Evolutionary conservation across 2,329 filamentous ascomycete species (phyloP), one percentile per base, ranked within the genome.

Genomic region (Metarhizium guizhouense): DNA sequence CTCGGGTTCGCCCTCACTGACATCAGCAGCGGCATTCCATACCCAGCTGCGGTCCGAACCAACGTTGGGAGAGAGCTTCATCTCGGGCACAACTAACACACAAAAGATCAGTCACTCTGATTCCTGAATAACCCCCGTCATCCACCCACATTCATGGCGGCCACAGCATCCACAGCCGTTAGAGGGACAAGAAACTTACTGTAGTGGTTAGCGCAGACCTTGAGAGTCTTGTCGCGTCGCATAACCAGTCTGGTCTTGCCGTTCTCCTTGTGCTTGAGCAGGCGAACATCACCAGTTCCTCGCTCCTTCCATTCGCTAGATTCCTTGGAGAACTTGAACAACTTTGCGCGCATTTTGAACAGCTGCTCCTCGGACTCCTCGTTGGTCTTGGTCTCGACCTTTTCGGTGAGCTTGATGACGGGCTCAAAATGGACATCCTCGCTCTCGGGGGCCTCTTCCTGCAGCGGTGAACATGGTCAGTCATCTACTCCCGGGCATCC

Each of bases 191-290:
- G 18, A 48, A 48, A 78, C 88, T 68, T 86, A 96, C 92, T 87
- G 77, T 99, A 99, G 83, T 99, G 94, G 82, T 99, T 99, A 71
- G 94, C 94, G 86, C 94, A 99, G 76, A 99, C 94, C 84, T 99
- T 99, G 78, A 97, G 85, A 59, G 94, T 99, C 90, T 97, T 97
- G 81, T 99, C 94, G 72, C 94, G 85, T 74, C 94, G 88, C 94
- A 99, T 99, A 65, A 99, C 94, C 67, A 99, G 80, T 66, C 94
- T 86, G 57, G 92, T 96, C 87, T 97, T 97, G 76, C 88, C 85
- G 74, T 96, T 96, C 80, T 96, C 92, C 83, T 91, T 94, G 82
- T 99, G 94, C 86, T 96, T 97, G 71, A 99, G 81, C 74, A 99
- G 82, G 69, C 93, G 85, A 61, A 97, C 92, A 68, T 97, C 93